Evolutionary conservation across 2,329 filamentous ascomycete species (phyloP).

Genomic region (Neoscytalidium dimidiatum): DNA sequence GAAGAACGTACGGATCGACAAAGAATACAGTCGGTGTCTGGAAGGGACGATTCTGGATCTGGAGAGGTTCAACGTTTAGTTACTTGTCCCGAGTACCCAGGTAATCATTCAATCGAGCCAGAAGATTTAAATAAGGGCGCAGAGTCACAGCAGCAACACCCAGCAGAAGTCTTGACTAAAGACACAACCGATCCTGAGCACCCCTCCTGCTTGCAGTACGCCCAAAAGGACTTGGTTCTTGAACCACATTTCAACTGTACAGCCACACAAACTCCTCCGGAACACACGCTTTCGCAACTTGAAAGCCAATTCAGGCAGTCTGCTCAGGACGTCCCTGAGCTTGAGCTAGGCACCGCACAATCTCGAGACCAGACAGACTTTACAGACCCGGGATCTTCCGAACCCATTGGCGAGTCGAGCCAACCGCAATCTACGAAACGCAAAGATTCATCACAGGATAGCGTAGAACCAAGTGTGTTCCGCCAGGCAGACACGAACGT

Average conservation of each 20-base stretch:
- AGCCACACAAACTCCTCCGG: neutral
- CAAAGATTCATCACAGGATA: constrained; percentile 1
- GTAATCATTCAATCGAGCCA: neutral
- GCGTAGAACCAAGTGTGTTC: neutral
- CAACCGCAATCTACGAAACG: neutral
- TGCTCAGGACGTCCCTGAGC: neutral
- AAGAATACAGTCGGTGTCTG: neutral
- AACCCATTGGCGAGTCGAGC: neutral
- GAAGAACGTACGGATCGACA: neutral
- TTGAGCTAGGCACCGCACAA: neutral
- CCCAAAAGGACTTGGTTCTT: neutral
- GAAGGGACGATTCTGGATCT: neutral
- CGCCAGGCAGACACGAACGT: neutral
- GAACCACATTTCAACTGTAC: neutral
- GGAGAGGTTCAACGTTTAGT: neutral
- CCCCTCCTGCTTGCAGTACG: neutral
- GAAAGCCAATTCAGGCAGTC: neutral
- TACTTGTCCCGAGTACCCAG: neutral
- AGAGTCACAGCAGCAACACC: neutral
- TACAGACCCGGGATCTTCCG: neutral
- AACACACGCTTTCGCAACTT: neutral
- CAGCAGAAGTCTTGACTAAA: neutral
- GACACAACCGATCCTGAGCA: neutral
- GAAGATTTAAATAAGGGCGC: neutral
- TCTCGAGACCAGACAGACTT: neutral